These are phyloP conservation scores for Geotrichum siamense DNA, from an alignment of 1,139 yeast species.

Conservation along the genomic window DNA sequence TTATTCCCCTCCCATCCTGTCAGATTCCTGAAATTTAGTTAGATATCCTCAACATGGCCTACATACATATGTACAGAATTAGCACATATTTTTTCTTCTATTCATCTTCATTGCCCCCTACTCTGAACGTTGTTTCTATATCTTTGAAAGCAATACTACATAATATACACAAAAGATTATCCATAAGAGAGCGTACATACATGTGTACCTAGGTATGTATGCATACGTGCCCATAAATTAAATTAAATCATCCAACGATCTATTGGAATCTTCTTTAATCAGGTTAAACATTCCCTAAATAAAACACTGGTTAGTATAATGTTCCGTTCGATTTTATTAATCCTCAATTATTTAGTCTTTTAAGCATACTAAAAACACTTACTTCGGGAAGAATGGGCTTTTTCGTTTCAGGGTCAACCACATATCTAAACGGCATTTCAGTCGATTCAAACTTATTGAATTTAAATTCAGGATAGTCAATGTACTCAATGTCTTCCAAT, in stretches of 20 bases:
- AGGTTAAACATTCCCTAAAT: slow-evolving; percentile 76
- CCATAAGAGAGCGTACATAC: too few species aligned
- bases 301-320: slow-evolving; percentile 6
- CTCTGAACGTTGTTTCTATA: too few species aligned
- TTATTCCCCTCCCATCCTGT: too few species aligned
- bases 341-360: not conserved
- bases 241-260: slow-evolving; percentile 32
- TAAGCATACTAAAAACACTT: slow-evolving; percentile 14
- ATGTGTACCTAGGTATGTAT: too few species aligned
- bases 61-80: too few species aligned
- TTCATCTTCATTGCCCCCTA: too few species aligned
- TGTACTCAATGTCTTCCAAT: slow-evolving; percentile 69
- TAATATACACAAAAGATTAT: too few species aligned
- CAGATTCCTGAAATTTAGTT: too few species aligned
- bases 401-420: slow-evolving; percentile 47
- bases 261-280: slow-evolving; percentile 66
- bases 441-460: slow-evolving; percentile 85
- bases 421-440: slow-evolving; percentile 95
- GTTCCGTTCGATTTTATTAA: not conserved
- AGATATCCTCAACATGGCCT: too few species aligned
- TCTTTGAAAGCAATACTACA: too few species aligned
- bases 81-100: too few species aligned
- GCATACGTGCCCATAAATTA: too few species aligned
- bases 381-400: slow-evolving; percentile 73
- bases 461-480: slow-evolving; percentile 90